These are phyloP conservation scores for Polychytrium aggregatum DNA, from an alignment of 192 early-diverging fungal genomes.

Conservation along the genomic window DNA sequence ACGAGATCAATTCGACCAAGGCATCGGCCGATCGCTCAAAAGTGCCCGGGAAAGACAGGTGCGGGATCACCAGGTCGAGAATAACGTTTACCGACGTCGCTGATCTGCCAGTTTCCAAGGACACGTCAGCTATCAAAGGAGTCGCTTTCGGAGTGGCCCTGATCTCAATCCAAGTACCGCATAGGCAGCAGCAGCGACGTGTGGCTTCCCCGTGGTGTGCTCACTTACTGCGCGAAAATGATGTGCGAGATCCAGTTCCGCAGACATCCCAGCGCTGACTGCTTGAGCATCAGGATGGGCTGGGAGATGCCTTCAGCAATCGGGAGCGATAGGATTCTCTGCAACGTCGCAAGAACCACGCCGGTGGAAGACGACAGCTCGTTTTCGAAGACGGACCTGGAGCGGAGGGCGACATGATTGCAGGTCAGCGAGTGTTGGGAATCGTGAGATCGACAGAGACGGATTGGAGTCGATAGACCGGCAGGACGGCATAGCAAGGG, in stretches of 20 bases:
- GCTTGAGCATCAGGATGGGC: too few relatives aligned
- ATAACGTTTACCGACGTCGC: slow-evolving; percentile 11
- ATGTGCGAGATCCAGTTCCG: too few relatives aligned
- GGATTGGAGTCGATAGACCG: not conserved
- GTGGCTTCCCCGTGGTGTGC: slow-evolving; percentile 11
- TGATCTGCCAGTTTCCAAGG: not conserved
- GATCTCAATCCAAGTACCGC: not conserved
- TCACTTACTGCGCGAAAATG: too few relatives aligned
- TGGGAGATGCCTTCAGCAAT: too few relatives aligned
- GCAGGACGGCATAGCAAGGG: slow-evolving; percentile 1
- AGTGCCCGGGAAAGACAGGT: slow-evolving; percentile 12
- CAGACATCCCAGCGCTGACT: too few relatives aligned
- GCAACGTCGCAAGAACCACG: too few relatives aligned
- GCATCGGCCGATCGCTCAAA: slow-evolving; percentile 20
- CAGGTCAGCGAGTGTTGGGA: not conserved
- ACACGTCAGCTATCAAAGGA: not conserved
- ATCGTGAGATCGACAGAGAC: not conserved
- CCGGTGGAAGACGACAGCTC: too few relatives aligned
- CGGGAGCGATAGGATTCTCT: too few relatives aligned
- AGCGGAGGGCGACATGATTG: slow-evolving; percentile 11
- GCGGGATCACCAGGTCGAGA: slow-evolving; percentile 10
- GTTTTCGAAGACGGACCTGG: too few relatives aligned
- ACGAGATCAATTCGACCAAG: slow-evolving; percentile 22
- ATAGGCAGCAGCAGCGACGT: not conserved
- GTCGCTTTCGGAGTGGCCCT: not conserved